A percentile compares a stretch with the other conserved stretches of the same genome.
These are phyloP conservation scores for Fusarium ambrosium DNA, from an alignment of 2,329 filamentous ascomycete genomes.

Conservation along the genomic window DNA sequence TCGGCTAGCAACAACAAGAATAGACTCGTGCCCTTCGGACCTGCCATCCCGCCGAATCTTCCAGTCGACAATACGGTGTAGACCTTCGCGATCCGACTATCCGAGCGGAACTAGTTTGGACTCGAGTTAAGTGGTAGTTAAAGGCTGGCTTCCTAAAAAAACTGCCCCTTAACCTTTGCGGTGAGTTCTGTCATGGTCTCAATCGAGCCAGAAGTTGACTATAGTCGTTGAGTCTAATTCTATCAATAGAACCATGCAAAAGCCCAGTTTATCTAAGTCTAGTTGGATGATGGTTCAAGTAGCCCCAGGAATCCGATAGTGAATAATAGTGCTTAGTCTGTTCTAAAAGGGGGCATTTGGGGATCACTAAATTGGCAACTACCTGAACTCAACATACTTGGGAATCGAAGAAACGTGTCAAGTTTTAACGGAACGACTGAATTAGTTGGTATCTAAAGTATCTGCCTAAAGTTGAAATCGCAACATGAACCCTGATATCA, in stretches of 20 bases:
- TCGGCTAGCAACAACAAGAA: too few species aligned
- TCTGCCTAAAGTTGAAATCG: not conserved
- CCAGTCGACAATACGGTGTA: too few species aligned
- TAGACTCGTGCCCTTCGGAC: too few species aligned
- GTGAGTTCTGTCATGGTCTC: not conserved
- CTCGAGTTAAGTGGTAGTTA: too few species aligned
- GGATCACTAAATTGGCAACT: not conserved
- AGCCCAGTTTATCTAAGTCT: not conserved
- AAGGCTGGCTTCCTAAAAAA: not conserved
- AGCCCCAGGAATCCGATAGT: not conserved
- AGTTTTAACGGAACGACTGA: not conserved
- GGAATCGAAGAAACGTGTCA: not conserved
- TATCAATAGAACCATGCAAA: not conserved
- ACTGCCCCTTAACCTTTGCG: not conserved
- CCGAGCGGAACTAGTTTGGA: too few species aligned
- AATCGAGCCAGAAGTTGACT: not conserved
- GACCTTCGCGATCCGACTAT: too few species aligned
- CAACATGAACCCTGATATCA: not conserved
- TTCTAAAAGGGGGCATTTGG: not conserved
- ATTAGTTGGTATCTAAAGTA: not conserved
- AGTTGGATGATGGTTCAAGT: not conserved
- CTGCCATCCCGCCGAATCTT: too few species aligned
- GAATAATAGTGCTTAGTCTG: not conserved
- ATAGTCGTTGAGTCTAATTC: not conserved
- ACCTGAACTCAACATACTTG: fast-evolving